Conservation (phyloP, 306 rosid genomes). For the Castanea mollissima region DNA sequence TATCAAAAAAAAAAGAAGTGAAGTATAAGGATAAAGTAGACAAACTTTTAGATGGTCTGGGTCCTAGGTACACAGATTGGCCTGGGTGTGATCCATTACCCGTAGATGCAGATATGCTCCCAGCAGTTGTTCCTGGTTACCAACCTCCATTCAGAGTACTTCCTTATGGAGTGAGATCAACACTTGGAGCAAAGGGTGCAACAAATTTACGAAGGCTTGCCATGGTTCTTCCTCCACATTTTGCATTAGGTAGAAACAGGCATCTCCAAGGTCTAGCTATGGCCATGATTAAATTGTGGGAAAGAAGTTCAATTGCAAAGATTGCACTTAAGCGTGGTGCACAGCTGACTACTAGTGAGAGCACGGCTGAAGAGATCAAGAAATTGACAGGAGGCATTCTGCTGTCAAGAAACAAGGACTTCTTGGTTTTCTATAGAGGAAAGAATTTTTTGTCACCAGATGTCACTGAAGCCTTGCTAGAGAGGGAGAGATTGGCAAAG, state of each 20-base stretch:
- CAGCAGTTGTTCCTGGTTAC: slow-evolving; percentile 67
- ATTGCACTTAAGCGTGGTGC: slow-evolving; percentile 97
- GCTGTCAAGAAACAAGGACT: slow-evolving; percentile 90
- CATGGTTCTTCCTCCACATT: slow-evolving; percentile 94
- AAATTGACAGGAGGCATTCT: slow-evolving; percentile 83
- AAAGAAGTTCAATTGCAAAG: slow-evolving; percentile 80
- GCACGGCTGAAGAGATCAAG: slow-evolving; percentile 99
- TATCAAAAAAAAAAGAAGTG: too few relatives aligned
- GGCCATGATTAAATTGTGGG: slow-evolving; percentile 88
- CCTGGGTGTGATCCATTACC: slow-evolving; percentile 88
- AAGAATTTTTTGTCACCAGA: slow-evolving; percentile 80
- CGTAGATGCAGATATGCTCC: slow-evolving; percentile 87
- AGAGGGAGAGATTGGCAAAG: slow-evolving; percentile 77
- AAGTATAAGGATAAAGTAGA: slow-evolving; percentile 83
- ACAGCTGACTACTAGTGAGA: slow-evolving; percentile 91
- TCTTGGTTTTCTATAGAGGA: slow-evolving; percentile 87
- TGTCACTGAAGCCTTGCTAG: slow-evolving; percentile 70
- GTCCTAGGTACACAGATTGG: slow-evolving; percentile 92
- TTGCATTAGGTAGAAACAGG: slow-evolving; percentile 88
- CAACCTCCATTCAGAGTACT: slow-evolving; percentile 92
- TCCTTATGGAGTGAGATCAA: slow-evolving; percentile 80
- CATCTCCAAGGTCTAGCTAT: slow-evolving; percentile 90
- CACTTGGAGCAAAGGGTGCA: slow-evolving; percentile 74
- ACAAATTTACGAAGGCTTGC: slow-evolving; percentile 82
- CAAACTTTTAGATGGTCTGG: slow-evolving; percentile 65